Evolutionary conservation across 2,329 filamentous ascomycete species (phyloP), one percentile per base, ranked within the genome.

Genomic region (Clarireedia paspali): DNA sequence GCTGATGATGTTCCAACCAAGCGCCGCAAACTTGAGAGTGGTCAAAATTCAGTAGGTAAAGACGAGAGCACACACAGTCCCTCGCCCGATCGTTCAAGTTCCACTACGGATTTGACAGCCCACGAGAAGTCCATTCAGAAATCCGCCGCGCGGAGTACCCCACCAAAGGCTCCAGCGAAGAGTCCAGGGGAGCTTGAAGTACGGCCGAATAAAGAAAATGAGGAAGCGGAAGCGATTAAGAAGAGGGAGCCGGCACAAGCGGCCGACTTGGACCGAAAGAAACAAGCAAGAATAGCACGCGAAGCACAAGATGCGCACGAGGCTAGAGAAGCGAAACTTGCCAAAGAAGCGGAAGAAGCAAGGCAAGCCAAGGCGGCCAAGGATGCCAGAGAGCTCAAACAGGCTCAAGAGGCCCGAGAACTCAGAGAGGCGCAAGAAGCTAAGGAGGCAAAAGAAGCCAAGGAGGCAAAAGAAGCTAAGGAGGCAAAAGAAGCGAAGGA

Each of bases 21-120:
- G 66, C 73, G 78, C 61, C 74, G 83, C 56, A 81, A 80, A 36
- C 64, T 86, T 2, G 82, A 85, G 57, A 58, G 26, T 14, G 9
- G 15, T 17, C 47, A 50, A 14, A 58, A 55, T 30, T 26, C 60
- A 27, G 57, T 55, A 44, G 47, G 56, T 9, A 65, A 61, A 51
- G 53, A 62, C 27, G 66, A 68, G 23, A 59, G 50, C 23, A 59
- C 58, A 20, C 52, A 62, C 39, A 62, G 57, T 52, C 66, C 65
- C 20, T 64, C 66, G 20, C 65, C 65, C 44, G 66, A 69, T 50
- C 57, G 63, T 47, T 60, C 61, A 46, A 56, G 6, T 10, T n/a
- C 58, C 9, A 26, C 54, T 3, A 36, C 52, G 23, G 68, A 64
- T 50, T 59, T 54, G 12, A 45, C 27, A n/a, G 27, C 59, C 47